Evolutionary conservation across 208 protist species (phyloP), one percentile per base, ranked within the genome.

Genomic region (Leishmania amazonensis): DNA sequence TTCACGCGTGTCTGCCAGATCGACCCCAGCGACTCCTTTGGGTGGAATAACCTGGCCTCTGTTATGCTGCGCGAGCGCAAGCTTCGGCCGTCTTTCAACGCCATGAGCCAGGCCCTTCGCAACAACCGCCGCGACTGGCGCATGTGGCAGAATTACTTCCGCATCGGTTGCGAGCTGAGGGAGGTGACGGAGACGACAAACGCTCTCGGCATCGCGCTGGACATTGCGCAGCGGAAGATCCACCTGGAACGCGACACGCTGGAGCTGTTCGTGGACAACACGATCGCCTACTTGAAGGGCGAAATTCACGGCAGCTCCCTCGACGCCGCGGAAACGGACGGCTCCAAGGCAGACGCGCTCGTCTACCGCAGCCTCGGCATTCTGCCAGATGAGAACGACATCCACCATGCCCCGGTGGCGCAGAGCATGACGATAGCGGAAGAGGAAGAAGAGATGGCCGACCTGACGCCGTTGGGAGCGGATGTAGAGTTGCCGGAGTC

Each of bases 131-230:
- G 91, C 24, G 88, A 95, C 82, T 98, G 96, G 95, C 92, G 91
- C 51, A 98, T 98, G 94, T 97, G 94, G 94, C 91, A 97, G 77
- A 98, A 98, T 84, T 97, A 97, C 88, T 96, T 97, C 68, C 86
- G 93, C 40, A 96, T 98, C 73, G 93, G 92, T 28, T 94, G 90
- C 79, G 87, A 97, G 79, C 85, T 98, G 49, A 89, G 87, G 70
- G 96, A 98, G 81, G 93, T 97, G 72, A 89, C 87, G 17, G 93
- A 96, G 86, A 91, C 94, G 64, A 95, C 94, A 3, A 91, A 96
- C 81, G 91, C 95, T 35, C 85, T 98, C 19, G 85, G 89, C 84
- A 93, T 94, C n/a, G 70, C 90, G 0, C 87, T 98, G 7, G 88
- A 93, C 24, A 96, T 98, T 76, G 94, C 88, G 35, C 87, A 96